Base-by-base conservation (phyloP, 1,284 basidiomycete species). In the Agroathelia rolfsii region DNA sequence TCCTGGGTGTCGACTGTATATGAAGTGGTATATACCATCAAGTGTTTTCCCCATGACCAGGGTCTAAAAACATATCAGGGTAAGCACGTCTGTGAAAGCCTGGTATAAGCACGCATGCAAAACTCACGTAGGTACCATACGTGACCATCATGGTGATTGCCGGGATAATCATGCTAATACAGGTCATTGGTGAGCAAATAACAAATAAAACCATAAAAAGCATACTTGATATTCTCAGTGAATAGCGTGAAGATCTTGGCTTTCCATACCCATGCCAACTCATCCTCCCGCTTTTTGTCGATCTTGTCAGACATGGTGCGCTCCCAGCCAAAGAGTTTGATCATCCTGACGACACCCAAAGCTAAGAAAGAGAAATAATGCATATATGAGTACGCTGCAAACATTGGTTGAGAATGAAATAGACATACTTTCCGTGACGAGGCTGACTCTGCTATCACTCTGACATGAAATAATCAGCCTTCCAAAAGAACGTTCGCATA, bases 281-380 rank as follows among this genome's bases (percentile, higher is more conserved):
- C 43, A 28, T 38, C 24, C 24, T 34, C 34, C 10, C 54, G 29
- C 26, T 53, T 59, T 12, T 59, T 61, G 11, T 61, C 55, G 24
- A 78, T 58, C 31, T 64, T 58, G 13, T 59, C 52, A 36, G 67
- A 59, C 52, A 74, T 66, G 41, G 69, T 64, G 13, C 54, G 53
- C 46, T 77, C 75, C 76, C 76, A 78, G 6, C 70, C 78, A 42
- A 83, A 82, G 42, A 82, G 64, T 53, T 82, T 81, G 52, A 77
- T 58, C 64, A 76, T 76, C 15, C 74, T 56, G n/a, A 72, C 41
- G 5, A 70, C 57, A 41, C 54, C 3, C 43, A 50, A 31, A 13
- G 38, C 47, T 49, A n/a, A n/a, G n/a, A n/a, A n/a, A n/a, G n/a
- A n/a, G n/a, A n/a, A n/a, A n/a, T n/a, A n/a, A n/a, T n/a, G n/a